Evolutionary conservation across 768 basidiomycete species (phyloP).

Genomic region (Termitomyces sp.): DNA sequence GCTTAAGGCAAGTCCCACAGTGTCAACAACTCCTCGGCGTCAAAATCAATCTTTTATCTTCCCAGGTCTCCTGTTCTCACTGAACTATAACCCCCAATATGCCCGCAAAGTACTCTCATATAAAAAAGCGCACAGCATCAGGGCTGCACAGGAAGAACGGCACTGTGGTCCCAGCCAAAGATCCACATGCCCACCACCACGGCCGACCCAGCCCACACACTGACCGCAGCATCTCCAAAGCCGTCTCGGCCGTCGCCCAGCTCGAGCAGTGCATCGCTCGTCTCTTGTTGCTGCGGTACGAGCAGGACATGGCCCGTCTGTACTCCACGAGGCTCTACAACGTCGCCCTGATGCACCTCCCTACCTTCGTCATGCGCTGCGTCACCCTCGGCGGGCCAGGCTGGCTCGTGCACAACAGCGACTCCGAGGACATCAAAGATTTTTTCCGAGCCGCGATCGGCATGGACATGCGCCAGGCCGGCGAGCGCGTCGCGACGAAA

Average conservation of each 20-base stretch:
- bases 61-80: neutral
- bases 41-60: slow-evolving; percentile 4
- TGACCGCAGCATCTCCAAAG: slow-evolving; percentile 54
- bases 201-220: slow-evolving; percentile 44
- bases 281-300: slow-evolving; percentile 66
- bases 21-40: neutral
- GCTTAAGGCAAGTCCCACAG: neutral
- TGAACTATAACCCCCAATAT: slow-evolving; percentile 21
- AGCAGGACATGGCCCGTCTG: slow-evolving; percentile 73
- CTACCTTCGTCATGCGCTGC: slow-evolving; percentile 67
- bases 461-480: slow-evolving; percentile 79
- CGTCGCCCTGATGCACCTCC: slow-evolving; percentile 63
- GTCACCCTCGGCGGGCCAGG: slow-evolving; percentile 59
- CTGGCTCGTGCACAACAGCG: slow-evolving; percentile 68
- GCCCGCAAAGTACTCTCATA: slow-evolving; percentile 75
- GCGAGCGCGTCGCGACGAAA: slow-evolving; percentile 77
- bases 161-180: slow-evolving; percentile 25
- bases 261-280: slow-evolving; percentile 69
- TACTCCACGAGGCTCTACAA: slow-evolving; percentile 70
- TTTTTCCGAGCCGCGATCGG: slow-evolving; percentile 67
- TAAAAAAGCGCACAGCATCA: slow-evolving; percentile 60
- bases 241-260: slow-evolving; percentile 60
- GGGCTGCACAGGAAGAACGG: slow-evolving; percentile 47
- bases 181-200: slow-evolving; percentile 24
- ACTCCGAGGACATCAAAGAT: slow-evolving; percentile 70